Base-by-base conservation (phyloP, 2,329 filamentous ascomycete genomes). In the Exophiala aquamarina region DNA sequence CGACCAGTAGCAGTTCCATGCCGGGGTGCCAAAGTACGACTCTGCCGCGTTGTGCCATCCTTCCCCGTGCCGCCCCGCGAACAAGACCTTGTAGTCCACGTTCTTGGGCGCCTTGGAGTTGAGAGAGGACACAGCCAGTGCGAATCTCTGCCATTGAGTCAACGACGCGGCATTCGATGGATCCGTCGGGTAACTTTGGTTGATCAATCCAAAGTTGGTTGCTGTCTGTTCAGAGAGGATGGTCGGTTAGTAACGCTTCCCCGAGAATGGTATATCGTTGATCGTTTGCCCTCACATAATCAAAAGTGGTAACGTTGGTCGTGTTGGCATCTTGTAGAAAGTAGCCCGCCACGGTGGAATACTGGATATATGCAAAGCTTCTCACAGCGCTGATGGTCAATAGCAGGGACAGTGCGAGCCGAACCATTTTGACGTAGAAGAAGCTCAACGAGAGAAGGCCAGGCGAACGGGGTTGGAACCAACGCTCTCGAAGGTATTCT, bases 1-100 rank as follows among this genome's bases (percentile, higher is more conserved):
- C 13, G 76, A 75, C 76, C 77, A 84, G 67, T 83, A 78, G 60
- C 74, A 77, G 64, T 84, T 78, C 81, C 81, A 84, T 2, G 72
- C 70, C 11, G 74, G 69, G 0, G 76, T 82, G 21, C 80, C 81
- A 52, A 82, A 83, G 50, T 70, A 74, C 2, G 64, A 59, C 58
- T 84, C 76, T 1, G 79, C 81, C 10, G 79, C 78, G 58, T 84
- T 84, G 64, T 84, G 78, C 49, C 70, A 71, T 3, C 81, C 81
- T 61, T 84, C 73, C 17, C 81, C 81, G 59, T 84, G 81, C 20
- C 81, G 73, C 33, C 77, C 80, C 29, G 82, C 66, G 59, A 77
- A 81, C 29, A 84, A 66, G 1, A 84, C 44, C 75, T 58, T 76
- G 63, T 81, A 83, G 18, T 64, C 63, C 3, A 70, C 68, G 28